Conservation (phyloP, 2,329 filamentous ascomycete genomes). For the Aspergillus cejpii region DNA sequence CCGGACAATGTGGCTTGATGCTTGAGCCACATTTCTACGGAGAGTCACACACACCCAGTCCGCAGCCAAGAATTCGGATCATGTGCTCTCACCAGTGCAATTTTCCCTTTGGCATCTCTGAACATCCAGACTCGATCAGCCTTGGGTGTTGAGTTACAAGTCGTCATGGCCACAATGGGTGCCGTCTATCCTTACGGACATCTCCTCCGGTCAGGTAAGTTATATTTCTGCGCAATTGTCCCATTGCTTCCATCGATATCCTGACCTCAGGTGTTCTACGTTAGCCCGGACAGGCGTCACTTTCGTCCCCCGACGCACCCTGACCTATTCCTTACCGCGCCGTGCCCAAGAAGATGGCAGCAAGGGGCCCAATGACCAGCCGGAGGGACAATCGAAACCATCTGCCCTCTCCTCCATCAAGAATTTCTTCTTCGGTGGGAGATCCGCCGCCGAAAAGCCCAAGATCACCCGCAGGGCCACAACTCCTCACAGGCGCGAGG, state of each 20-base stretch:
- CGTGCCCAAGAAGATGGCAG: slow-evolving; percentile 25
- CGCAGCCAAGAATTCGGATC: slow-evolving; percentile 16
- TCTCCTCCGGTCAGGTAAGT: slow-evolving; percentile 35
- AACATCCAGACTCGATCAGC: neutral
- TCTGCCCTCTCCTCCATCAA: slow-evolving; percentile 31
- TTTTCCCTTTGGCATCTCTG: slow-evolving; percentile 26
- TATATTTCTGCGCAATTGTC: neutral
- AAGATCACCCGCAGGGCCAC: slow-evolving; percentile 23
- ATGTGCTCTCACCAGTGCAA: slow-evolving; percentile 13
- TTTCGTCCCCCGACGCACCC: slow-evolving; percentile 33
- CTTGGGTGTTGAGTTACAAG: neutral
- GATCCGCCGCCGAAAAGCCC: slow-evolving; percentile 21
- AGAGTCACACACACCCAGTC: slow-evolving; percentile 12
- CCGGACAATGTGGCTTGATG: neutral
- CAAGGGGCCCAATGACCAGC: slow-evolving; percentile 14
- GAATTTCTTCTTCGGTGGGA: slow-evolving; percentile 29
- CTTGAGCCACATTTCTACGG: slow-evolving; percentile 12
- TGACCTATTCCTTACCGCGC: slow-evolving; percentile 28
- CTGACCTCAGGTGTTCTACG: slow-evolving; percentile 1
- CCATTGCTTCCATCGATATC: neutral
- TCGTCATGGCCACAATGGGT: slow-evolving; percentile 36
- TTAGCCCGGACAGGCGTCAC: slow-evolving; percentile 30
- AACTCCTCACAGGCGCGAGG: slow-evolving; percentile 31
- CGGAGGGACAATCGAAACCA: slow-evolving; percentile 16
- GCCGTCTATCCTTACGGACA: slow-evolving; percentile 34